Conservation (phyloP, 495 filamentous ascomycete species). For the Penicillium coprophilum region DNA sequence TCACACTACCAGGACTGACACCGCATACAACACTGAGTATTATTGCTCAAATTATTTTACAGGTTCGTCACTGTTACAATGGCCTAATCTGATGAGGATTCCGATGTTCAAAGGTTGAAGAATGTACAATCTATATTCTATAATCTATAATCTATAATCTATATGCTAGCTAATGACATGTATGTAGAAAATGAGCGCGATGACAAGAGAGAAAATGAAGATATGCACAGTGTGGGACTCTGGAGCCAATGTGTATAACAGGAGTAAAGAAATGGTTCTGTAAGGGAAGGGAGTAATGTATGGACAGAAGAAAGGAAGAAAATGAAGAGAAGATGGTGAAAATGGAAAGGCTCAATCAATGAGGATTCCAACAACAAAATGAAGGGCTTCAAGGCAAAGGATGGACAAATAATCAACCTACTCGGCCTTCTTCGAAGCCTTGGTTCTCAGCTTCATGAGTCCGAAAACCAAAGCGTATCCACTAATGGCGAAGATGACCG, state of each 20-base stretch:
- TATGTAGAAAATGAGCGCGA: neutral
- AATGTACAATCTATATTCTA: conserved; percentile 2
- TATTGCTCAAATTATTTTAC: too few species aligned
- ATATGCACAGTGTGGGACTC: neutral
- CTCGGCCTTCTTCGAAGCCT: conserved; percentile 43
- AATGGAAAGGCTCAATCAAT: neutral
- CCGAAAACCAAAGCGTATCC: conserved; percentile 49
- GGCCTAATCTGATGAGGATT: neutral
- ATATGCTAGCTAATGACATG: conserved; percentile 1
- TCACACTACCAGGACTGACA: too few species aligned
- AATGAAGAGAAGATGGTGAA: neutral
- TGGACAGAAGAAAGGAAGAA: neutral
- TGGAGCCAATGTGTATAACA: too few species aligned
- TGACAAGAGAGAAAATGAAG: neutral
- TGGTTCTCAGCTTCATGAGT: conserved; percentile 49
- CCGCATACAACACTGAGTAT: too few species aligned
- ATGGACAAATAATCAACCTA: conserved; percentile 8
- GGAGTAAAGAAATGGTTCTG: neutral
- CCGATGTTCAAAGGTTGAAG: neutral
- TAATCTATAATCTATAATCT: neutral
- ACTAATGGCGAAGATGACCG: conserved; percentile 46
- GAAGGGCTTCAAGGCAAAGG: neutral
- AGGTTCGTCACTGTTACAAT: neutral
- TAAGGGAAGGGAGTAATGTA: neutral
- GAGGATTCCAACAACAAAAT: neutral